Evolutionary conservation across 2,329 filamentous ascomycete species (phyloP), one percentile per base, ranked within the genome.

Genomic region (Trichophyton equinum): DNA sequence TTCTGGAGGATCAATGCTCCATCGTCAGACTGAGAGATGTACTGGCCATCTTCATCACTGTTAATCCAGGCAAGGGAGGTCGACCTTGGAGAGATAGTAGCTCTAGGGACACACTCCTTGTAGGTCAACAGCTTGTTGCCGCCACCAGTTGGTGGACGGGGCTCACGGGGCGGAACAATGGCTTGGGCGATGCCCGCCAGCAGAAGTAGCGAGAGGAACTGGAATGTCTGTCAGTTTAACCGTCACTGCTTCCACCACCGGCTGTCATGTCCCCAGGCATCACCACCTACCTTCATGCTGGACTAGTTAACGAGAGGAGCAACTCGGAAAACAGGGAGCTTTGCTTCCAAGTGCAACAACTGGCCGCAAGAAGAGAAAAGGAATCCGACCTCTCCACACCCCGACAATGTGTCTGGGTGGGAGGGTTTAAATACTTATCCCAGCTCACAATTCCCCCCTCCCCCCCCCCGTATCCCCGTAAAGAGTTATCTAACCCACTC

Each of bases 1-100:
- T 86, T 83, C 67, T 82, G 79, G 33, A 87, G 79, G 4, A 85
- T 71, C 4, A 88, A 74, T 33, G 81, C 78, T 8, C 80, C 81
- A 60, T 77, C 77, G 3, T 72, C 69, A 60, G 73, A 77, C 53
- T 72, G 73, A 55, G 78, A 81, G 65, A 86, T 81, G 70, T 83
- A 86, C 57, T 83, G 78, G 22, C 85, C 85, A 64, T 88, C 85
- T 36, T 77, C 75, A 1, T 80, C 82, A 3, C 79, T 80, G 7
- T 78, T 74, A 3, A 84, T 77, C 85, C 84, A 87, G 55, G 75
- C 76, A 6, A 83, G 76, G 0, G 76, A 79, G 40, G 77, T 76
- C 11, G 76, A 76, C 11, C 74, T 74, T 0, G 80, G 74, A 0
- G 75, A 67, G 64, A 84, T 76, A 4, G 70, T 75, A 30, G 76